Conservation (phyloP, 805 yeast genomes). For the Yamadazyma scolyti region DNA sequence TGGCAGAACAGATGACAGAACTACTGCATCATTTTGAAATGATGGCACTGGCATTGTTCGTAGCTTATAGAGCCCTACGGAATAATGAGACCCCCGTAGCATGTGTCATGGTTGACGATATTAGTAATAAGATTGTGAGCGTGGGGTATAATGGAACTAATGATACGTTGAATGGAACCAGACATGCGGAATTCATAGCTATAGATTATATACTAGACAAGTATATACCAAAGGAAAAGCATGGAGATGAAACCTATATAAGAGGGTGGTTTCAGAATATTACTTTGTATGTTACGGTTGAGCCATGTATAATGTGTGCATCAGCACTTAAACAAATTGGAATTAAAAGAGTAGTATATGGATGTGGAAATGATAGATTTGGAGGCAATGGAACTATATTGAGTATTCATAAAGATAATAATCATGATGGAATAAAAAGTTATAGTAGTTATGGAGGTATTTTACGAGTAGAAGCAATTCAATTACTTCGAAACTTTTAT, state of each 20-base stretch:
- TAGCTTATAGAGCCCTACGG: constrained; percentile 35
- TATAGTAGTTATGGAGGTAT: constrained; percentile 75
- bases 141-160: constrained; percentile 87
- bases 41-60: constrained; percentile 35
- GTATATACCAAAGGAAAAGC: constrained; percentile 18
- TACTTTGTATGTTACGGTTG: constrained; percentile 88
- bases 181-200: constrained; percentile 91
- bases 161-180: constrained; percentile 76
- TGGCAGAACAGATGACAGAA: too few species aligned
- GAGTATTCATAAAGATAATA: constrained; percentile 30
- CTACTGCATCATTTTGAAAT: constrained; percentile 9
- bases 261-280: constrained; percentile 47
- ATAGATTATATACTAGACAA: constrained; percentile 26
- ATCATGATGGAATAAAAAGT: constrained; percentile 15
- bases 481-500: constrained; percentile 78
- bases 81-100: constrained; percentile 42
- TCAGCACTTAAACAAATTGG: constrained; percentile 81
- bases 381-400: constrained; percentile 95
- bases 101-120: constrained; percentile 27
- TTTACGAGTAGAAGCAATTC: constrained; percentile 74
- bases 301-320: constrained; percentile 98
- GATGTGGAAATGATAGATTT: constrained; percentile 92
- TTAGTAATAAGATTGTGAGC: constrained; percentile 51
- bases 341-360: constrained; percentile 72
- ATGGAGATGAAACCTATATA: constrained; percentile 15